A percentile compares a stretch with the other conserved stretches of the same genome.
Conservation (phyloP, 2,329 filamentous ascomycete species). For the Pseudogymnoascus sp. region DNA sequence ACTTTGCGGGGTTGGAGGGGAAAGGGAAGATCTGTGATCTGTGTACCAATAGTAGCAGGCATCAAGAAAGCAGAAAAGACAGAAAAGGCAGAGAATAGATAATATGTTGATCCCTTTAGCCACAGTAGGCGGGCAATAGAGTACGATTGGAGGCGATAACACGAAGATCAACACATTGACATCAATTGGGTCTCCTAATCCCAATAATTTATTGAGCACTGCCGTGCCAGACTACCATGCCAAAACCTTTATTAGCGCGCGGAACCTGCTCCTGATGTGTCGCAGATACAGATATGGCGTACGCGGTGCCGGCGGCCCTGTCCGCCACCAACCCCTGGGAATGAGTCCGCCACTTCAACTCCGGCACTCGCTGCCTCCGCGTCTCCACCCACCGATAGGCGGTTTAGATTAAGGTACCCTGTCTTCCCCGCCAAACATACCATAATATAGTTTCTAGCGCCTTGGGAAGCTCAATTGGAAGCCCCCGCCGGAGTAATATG, state of each 20-base stretch:
- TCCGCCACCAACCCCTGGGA: not conserved
- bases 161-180: not conserved
- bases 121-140: not conserved
- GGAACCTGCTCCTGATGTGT: not conserved
- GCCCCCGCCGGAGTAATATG: slow-evolving; percentile 2
- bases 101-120: not conserved
- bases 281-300: not conserved
- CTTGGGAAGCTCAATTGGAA: not conserved
- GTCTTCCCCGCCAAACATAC: not conserved
- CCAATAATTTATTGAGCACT: not conserved
- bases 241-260: not conserved
- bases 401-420: slow-evolving; percentile 6
- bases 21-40: not conserved
- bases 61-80: not conserved
- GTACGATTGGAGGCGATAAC: not conserved
- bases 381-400: not conserved
- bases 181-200: not conserved
- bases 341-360: not conserved
- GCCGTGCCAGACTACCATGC: not conserved
- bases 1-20: not conserved
- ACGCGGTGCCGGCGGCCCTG: not conserved
- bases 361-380: not conserved
- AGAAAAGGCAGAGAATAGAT: not conserved
- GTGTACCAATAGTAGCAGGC: not conserved
- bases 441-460: slow-evolving; percentile 1